Evolutionary conservation across 2,329 filamentous ascomycete genomes (phyloP).

Genomic region (Microdochium bolleyi): DNA sequence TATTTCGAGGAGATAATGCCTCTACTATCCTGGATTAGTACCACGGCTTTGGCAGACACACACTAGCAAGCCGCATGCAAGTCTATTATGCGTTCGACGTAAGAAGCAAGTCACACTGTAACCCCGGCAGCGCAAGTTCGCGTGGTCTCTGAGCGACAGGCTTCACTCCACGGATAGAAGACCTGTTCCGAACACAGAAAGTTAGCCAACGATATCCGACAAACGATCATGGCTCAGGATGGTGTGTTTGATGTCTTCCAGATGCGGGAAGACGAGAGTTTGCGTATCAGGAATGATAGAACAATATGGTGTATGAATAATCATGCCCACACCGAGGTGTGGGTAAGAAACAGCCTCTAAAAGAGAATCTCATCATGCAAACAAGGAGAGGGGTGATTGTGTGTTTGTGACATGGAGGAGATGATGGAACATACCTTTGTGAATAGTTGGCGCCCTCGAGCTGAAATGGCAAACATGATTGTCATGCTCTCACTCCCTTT

Average conservation of each 20-base stretch:
- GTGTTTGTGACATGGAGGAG: neutral
- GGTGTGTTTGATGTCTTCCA: neutral
- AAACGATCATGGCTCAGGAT: neutral
- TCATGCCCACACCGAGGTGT: conserved; percentile 18
- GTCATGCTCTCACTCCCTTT: neutral
- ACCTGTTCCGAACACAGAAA: too few species aligned
- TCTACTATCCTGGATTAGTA: too few species aligned
- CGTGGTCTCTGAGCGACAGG: too few species aligned
- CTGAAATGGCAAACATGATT: neutral
- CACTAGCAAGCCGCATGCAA: too few species aligned
- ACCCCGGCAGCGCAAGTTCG: too few species aligned
- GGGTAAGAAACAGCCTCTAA: conserved; percentile 30
- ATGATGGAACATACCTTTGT: conserved; percentile 8
- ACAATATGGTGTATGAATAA: conserved; percentile 23
- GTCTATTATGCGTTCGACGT: too few species aligned
- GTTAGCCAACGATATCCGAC: too few species aligned
- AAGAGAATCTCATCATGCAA: conserved; percentile 10
- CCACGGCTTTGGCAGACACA: too few species aligned
- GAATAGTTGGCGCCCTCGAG: neutral
- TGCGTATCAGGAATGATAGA: conserved; percentile 20
- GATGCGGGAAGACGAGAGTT: neutral
- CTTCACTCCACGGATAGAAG: too few species aligned
- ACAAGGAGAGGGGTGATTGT: neutral
- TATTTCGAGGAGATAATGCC: too few species aligned
- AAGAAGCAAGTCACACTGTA: too few species aligned